phyloP scores from a whole-genome alignment of 805 yeast genomes.

The Candida nemodendra region DNA sequence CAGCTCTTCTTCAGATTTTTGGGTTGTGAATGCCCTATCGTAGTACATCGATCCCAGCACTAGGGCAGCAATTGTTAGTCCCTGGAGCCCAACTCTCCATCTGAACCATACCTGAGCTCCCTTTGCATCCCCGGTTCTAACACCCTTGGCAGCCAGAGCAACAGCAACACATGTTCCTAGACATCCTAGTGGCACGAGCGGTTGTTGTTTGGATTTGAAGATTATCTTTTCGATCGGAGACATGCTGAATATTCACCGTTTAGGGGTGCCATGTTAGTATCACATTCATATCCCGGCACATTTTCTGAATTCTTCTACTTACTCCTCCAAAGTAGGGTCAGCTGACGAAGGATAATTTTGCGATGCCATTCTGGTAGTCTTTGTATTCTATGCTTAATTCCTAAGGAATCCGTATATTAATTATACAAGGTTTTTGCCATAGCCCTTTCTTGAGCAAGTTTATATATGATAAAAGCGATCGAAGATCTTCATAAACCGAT shows the following conservation, averaged over 20 bases:
- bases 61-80: conserved; percentile 76
- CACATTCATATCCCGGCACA: too few relatives aligned
- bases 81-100: conserved; percentile 87
- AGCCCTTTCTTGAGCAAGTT: too few relatives aligned
- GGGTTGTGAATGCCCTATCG: conserved; percentile 48
- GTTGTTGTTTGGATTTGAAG: conserved; percentile 76
- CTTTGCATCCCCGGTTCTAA: conserved; percentile 66
- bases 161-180: conserved; percentile 80
- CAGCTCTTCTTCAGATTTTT: conserved; percentile 58
- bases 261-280: too few relatives aligned
- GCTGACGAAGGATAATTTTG: conserved; percentile 49
- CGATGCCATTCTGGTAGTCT: conserved; percentile 32
- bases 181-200: conserved; percentile 83
- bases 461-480: too few relatives aligned
- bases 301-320: too few relatives aligned
- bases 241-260: conserved; percentile 34
- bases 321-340: conserved; percentile 47
- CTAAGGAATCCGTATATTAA: too few relatives aligned
- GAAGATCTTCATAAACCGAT: too few relatives aligned
- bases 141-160: conserved; percentile 70
- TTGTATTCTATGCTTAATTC: too few relatives aligned
- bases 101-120: conserved; percentile 85
- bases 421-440: too few relatives aligned
- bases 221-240: conserved; percentile 56
- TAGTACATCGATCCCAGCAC: conserved; percentile 75